phyloP scores from a whole-genome alignment of 345 rosid genomes.

The Euphorbia lathyris region DNA sequence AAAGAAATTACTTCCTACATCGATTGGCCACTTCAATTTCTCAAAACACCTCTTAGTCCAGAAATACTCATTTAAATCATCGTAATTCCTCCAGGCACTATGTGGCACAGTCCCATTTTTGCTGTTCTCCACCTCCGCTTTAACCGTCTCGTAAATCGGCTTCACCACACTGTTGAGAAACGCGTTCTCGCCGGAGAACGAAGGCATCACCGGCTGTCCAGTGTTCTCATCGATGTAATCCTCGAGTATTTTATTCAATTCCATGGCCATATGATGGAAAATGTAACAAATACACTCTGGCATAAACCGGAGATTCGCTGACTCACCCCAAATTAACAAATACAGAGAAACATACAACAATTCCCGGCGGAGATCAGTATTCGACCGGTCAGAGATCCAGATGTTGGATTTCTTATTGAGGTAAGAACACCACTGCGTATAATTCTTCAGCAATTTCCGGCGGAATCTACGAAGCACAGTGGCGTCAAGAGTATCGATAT shows the following conservation, averaged over 20 bases:
- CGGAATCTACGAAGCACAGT: slow-evolving; percentile 70
- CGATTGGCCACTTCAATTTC: slow-evolving; percentile 88
- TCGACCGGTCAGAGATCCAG: slow-evolving; percentile 70
- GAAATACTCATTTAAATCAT: slow-evolving; percentile 91
- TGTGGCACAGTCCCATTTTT: slow-evolving; percentile 95
- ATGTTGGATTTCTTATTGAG: slow-evolving; percentile 72
- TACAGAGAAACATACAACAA: slow-evolving; percentile 66
- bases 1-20: slow-evolving; percentile 67
- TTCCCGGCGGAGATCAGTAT: slow-evolving; percentile 63
- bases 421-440: slow-evolving; percentile 85
- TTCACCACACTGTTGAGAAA: slow-evolving; percentile 64
- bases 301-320: slow-evolving; percentile 81
- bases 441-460: slow-evolving; percentile 62
- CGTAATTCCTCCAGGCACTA: slow-evolving; percentile 88
- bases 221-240: slow-evolving; percentile 88
- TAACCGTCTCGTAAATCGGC: slow-evolving; percentile 75
- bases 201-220: slow-evolving; percentile 79
- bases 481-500: slow-evolving; percentile 75
- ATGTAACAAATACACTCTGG: slow-evolving; percentile 87
- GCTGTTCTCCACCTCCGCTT: slow-evolving; percentile 77
- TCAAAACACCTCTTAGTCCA: slow-evolving; percentile 88
- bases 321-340: slow-evolving; percentile 87
- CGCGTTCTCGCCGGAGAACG: slow-evolving; percentile 72
- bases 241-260: slow-evolving; percentile 70
- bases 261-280: slow-evolving; percentile 92